Evolutionary conservation across 352 stramenopile species (phyloP).

Genomic region (Phytopythium aichiense): DNA sequence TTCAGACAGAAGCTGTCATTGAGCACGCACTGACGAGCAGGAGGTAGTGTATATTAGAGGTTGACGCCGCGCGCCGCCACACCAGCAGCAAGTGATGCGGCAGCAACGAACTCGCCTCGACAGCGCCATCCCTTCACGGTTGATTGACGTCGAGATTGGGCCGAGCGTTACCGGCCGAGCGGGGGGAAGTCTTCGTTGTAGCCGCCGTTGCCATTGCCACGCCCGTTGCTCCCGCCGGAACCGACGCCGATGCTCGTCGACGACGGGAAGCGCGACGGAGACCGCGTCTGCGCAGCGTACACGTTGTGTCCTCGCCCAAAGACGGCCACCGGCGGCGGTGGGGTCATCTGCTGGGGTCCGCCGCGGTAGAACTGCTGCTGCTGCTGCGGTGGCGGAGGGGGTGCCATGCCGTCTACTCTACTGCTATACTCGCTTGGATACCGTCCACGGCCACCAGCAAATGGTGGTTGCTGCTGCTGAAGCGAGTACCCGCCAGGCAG

Average conservation of each 20-base stretch:
- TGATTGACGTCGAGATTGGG: slow-evolving; percentile 8
- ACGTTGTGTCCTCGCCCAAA: slow-evolving; percentile 25
- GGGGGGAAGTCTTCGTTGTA: slow-evolving; percentile 78
- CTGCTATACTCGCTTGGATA: slow-evolving; percentile 38
- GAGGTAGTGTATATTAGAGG: slow-evolving; percentile 3
- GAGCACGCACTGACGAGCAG: neutral
- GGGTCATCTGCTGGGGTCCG: slow-evolving; percentile 26
- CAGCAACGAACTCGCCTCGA: neutral
- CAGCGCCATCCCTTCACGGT: slow-evolving; percentile 10
- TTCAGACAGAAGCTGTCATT: neutral
- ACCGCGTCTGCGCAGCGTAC: slow-evolving; percentile 22
- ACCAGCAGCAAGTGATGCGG: neutral
- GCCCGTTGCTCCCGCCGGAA: slow-evolving; percentile 4
- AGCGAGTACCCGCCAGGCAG: neutral
- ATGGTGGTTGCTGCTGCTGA: slow-evolving; percentile 3
- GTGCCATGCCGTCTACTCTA: slow-evolving; percentile 54
- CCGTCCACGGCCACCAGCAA: slow-evolving; percentile 21
- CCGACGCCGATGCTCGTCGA: slow-evolving; percentile 9
- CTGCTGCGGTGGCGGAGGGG: slow-evolving; percentile 20
- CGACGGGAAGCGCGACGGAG: slow-evolving; percentile 16
- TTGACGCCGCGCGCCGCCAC: neutral
- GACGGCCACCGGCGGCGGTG: slow-evolving; percentile 22
- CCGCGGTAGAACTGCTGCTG: slow-evolving; percentile 34
- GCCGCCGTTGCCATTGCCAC: slow-evolving; percentile 13
- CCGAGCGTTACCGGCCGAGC: slow-evolving; percentile 43